phyloP scores from a whole-genome alignment of 352 stramenopile genomes.

The Peronospora farinosa region DNA sequence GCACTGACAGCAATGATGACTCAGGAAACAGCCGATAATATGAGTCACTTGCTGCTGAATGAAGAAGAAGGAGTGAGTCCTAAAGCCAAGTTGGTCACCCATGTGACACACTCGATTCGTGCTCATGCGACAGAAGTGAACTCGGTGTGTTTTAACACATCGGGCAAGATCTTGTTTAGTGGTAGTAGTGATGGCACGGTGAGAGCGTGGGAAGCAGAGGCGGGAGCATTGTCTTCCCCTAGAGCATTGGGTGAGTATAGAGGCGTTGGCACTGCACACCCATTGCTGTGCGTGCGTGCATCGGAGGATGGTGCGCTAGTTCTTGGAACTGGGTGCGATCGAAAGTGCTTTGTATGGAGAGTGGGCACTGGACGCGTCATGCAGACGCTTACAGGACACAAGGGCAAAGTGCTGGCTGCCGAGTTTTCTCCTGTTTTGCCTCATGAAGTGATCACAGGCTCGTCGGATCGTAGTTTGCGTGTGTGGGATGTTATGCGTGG shows the following conservation, averaged over 20 bases:
- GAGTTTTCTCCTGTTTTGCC: constrained; percentile 59
- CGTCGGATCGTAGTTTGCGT: constrained; percentile 64
- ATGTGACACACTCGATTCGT: constrained; percentile 51
- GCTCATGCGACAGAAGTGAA: constrained; percentile 82
- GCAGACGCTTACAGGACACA: constrained; percentile 80
- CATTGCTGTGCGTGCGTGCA: constrained; percentile 71
- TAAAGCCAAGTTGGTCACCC: constrained; percentile 30
- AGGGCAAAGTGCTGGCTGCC: constrained; percentile 74
- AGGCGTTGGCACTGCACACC: constrained; percentile 70
- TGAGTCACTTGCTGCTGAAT: constrained; percentile 38
- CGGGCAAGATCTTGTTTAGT: constrained; percentile 75
- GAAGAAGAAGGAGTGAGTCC: constrained; percentile 12
- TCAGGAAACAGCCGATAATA: constrained; percentile 44
- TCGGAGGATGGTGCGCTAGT: constrained; percentile 74
- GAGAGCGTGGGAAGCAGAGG: constrained; percentile 62
- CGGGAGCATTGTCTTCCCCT: constrained; percentile 19
- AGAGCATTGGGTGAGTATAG: constrained; percentile 65
- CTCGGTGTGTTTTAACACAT: constrained; percentile 79
- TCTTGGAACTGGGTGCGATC: constrained; percentile 73
- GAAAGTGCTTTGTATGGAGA: constrained; percentile 82
- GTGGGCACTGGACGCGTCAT: constrained; percentile 73
- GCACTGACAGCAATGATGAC: constrained; percentile 22
- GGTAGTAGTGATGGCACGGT: constrained; percentile 80
- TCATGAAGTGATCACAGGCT: constrained; percentile 71
- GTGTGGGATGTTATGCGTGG: constrained; percentile 70